Conservation (phyloP, 805 yeast species). For the Suhomyces kilbournensis region DNA sequence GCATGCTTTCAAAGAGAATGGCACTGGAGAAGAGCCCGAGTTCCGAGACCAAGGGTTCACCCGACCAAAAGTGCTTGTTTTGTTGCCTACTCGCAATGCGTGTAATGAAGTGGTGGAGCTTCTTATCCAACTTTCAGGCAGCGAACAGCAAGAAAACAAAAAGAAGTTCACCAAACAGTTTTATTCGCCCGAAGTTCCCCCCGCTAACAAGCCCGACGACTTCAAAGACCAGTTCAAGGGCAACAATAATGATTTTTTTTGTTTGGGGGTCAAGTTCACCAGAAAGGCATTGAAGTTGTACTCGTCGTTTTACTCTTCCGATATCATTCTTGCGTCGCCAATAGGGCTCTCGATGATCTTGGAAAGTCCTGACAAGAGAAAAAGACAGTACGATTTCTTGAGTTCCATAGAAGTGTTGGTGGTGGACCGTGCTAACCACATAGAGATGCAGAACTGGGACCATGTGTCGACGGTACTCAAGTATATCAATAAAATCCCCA, state of each 20-base stretch:
- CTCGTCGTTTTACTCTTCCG: conserved; percentile 80
- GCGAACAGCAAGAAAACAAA: conserved; percentile 76
- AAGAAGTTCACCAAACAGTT: conserved; percentile 74
- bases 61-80: conserved; percentile 79
- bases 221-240: conserved; percentile 80
- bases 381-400: conserved; percentile 74
- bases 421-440: conserved; percentile 79
- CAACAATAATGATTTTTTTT: conserved; percentile 87
- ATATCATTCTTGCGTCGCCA: conserved; percentile 87
- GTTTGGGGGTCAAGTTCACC: conserved; percentile 86
- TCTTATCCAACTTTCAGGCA: conserved; percentile 59
- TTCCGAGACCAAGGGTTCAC: conserved; percentile 93
- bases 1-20: conserved; percentile 38
- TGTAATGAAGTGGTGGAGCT: conserved; percentile 67
- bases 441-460: conserved; percentile 91
- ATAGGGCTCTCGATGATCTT: conserved; percentile 75
- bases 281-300: conserved; percentile 82
- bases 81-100: conserved; percentile 80
- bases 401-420: conserved; percentile 83
- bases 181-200: conserved; percentile 46
- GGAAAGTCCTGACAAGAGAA: conserved; percentile 54
- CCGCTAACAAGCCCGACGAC: conserved; percentile 72
- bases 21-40: conserved; percentile 47
- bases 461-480: conserved; percentile 66
- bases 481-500: conserved; percentile 74